These are phyloP conservation scores for Boletus vermiculosoides DNA, from an alignment of 768 basidiomycete genomes.

Conservation along the genomic window DNA sequence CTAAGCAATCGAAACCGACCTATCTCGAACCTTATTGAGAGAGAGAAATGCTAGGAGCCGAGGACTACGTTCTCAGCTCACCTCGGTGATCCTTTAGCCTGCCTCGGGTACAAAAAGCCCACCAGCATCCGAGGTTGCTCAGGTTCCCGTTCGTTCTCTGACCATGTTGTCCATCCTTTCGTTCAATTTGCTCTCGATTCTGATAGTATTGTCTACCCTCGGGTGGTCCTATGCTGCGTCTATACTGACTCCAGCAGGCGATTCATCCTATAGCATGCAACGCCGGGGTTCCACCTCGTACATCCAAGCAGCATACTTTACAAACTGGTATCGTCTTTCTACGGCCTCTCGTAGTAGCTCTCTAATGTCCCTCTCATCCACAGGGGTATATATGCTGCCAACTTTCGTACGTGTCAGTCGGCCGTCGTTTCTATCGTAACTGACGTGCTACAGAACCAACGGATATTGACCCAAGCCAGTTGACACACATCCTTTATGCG, in stretches of 20 bases:
- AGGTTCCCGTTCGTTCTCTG: not conserved
- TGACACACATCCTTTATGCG: slow-evolving; percentile 79
- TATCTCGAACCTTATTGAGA: slow-evolving; percentile 18
- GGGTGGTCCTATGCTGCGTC: slow-evolving; percentile 12
- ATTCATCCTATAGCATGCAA: slow-evolving; percentile 3
- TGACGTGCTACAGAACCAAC: slow-evolving; percentile 51
- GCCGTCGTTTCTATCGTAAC: slow-evolving; percentile 1
- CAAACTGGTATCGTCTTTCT: slow-evolving; percentile 31
- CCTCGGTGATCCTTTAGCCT: slow-evolving; percentile 6
- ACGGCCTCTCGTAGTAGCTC: not conserved
- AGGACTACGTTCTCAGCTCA: slow-evolving; percentile 10
- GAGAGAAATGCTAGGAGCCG: slow-evolving; percentile 7
- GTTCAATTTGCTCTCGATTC: not conserved
- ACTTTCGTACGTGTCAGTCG: slow-evolving; percentile 49
- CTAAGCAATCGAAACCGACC: slow-evolving; percentile 10
- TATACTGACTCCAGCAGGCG: slow-evolving; percentile 2
- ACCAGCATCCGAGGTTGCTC: not conserved
- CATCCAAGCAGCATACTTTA: slow-evolving; percentile 37
- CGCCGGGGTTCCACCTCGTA: slow-evolving; percentile 22
- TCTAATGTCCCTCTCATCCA: slow-evolving; percentile 2
- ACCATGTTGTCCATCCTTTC: not conserved
- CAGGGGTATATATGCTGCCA: slow-evolving; percentile 61
- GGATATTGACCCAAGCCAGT: slow-evolving; percentile 52
- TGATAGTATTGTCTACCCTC: slow-evolving; percentile 12
- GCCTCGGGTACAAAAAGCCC: slow-evolving; percentile 17